These are phyloP conservation scores for Xylaria curta DNA, from an alignment of 495 filamentous ascomycete genomes.

Conservation along the genomic window DNA sequence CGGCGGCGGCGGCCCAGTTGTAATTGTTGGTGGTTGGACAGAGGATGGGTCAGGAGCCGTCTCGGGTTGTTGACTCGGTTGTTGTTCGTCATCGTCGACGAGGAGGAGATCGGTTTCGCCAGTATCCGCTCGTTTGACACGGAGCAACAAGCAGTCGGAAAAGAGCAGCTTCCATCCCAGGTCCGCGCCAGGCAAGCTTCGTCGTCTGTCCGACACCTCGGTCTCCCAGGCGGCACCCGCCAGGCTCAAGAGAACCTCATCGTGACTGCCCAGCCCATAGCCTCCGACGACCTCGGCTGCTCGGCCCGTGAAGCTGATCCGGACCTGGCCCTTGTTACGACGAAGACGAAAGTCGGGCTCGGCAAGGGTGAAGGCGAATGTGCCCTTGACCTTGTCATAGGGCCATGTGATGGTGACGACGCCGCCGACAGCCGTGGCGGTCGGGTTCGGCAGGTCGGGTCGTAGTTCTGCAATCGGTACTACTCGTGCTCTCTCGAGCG, in stretches of 20 bases:
- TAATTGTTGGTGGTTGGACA: background rate
- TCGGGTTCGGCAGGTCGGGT: constrained; percentile 55
- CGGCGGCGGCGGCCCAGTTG: background rate
- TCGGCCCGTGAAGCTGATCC: constrained; percentile 74
- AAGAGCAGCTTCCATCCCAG: constrained; percentile 79
- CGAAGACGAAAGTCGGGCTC: constrained; percentile 90
- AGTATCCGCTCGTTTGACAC: constrained; percentile 58
- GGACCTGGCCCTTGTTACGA: constrained; percentile 78
- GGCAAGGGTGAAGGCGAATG: constrained; percentile 76
- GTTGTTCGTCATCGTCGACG: constrained; percentile 49
- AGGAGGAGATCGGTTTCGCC: constrained; percentile 47
- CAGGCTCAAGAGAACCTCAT: constrained; percentile 72
- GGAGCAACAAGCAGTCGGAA: constrained; percentile 60
- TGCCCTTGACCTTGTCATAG: constrained; percentile 75
- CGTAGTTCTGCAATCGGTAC: constrained; percentile 73
- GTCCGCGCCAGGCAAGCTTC: constrained; percentile 66
- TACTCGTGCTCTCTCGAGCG: constrained; percentile 35
- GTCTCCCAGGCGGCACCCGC: constrained; percentile 66
- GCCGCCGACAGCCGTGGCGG: constrained; percentile 54
- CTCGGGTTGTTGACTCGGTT: background rate
- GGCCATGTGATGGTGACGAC: constrained; percentile 90
- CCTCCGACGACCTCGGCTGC: constrained; percentile 73
- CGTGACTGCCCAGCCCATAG: constrained; percentile 73
- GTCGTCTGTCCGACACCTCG: constrained; percentile 55
- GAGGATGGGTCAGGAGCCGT: background rate